Evolutionary conservation across 371 early-diverging fungal genomes (phyloP).

Genomic region (Mucor velutinosus): DNA sequence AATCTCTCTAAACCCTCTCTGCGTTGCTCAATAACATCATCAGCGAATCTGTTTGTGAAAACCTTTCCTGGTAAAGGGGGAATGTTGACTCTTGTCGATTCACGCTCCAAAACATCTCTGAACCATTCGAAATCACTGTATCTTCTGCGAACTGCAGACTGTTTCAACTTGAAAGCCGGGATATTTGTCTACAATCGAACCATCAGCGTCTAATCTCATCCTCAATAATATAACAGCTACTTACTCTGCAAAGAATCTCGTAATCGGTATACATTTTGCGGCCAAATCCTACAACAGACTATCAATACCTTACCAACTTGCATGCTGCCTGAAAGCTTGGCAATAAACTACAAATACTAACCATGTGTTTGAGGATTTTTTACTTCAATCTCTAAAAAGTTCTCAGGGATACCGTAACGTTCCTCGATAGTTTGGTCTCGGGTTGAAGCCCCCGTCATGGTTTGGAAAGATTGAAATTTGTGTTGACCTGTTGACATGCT

Average conservation of each 20-base stretch:
- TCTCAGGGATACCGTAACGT: conserved; percentile 93
- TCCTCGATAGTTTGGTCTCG: conserved; percentile 88
- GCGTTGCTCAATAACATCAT: conserved; percentile 93
- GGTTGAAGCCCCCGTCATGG: conserved; percentile 58
- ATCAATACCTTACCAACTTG: not conserved
- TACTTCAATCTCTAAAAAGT: conserved; percentile 96
- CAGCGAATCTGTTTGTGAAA: conserved; percentile 92
- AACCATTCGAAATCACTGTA: conserved; percentile 99
- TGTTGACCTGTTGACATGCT: conserved; percentile 27
- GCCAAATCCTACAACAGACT: conserved; percentile 57
- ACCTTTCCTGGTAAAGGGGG: conserved; percentile 97
- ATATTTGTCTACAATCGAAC: conserved; percentile 83
- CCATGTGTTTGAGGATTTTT: conserved; percentile 90
- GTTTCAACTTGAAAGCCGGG: conserved; percentile 91
- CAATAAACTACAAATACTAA: conserved; percentile 13
- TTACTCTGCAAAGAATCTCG: conserved; percentile 91
- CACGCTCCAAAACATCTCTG: conserved; percentile 90
- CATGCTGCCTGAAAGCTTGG: not conserved
- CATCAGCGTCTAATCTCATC: not conserved
- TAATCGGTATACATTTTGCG: conserved; percentile 95
- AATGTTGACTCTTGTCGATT: conserved; percentile 90
- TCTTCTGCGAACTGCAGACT: conserved; percentile 86
- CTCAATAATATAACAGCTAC: conserved; percentile 1
- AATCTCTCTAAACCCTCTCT: conserved; percentile 93
- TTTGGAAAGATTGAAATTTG: conserved; percentile 58